These are phyloP conservation scores for Effrenium voratum DNA, from an alignment of 73 alveolate species.

Conservation along the genomic window DNA sequence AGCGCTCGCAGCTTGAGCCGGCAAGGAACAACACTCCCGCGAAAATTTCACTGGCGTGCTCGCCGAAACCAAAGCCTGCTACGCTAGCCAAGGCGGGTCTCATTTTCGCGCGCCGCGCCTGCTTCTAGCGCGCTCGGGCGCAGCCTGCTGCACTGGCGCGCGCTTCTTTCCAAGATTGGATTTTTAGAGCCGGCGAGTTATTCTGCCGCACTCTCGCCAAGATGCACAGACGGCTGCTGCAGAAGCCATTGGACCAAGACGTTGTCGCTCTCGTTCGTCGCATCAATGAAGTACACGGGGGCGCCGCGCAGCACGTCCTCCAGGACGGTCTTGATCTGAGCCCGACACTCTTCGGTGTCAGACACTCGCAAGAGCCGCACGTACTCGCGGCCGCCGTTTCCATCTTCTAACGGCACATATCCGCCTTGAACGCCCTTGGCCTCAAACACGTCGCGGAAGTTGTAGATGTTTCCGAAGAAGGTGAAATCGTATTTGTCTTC, in stretches of 20 bases:
- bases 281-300: neutral
- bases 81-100: too few species aligned
- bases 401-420: neutral
- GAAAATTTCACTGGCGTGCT: too few species aligned
- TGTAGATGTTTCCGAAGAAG: neutral
- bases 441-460: neutral
- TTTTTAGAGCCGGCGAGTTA: too few species aligned
- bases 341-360: neutral
- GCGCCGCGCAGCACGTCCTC: neutral
- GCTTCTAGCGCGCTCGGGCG: too few species aligned
- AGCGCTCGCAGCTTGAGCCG: too few species aligned
- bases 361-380: neutral
- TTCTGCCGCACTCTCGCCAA: neutral
- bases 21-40: too few species aligned
- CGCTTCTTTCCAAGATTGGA: too few species aligned
- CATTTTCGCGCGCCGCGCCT: too few species aligned
- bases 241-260: neutral
- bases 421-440: neutral
- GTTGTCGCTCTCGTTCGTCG: neutral
- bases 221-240: neutral
- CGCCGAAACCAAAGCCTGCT: too few species aligned
- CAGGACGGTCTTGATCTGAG: neutral
- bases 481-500: neutral
- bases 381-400: neutral
- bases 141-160: too few species aligned